Percentiles rank a stretch among this genome's conserved stretches.
Evolutionary conservation across 305 asterid genomes (phyloP).

Genomic region (Fraxinus sp.): DNA sequence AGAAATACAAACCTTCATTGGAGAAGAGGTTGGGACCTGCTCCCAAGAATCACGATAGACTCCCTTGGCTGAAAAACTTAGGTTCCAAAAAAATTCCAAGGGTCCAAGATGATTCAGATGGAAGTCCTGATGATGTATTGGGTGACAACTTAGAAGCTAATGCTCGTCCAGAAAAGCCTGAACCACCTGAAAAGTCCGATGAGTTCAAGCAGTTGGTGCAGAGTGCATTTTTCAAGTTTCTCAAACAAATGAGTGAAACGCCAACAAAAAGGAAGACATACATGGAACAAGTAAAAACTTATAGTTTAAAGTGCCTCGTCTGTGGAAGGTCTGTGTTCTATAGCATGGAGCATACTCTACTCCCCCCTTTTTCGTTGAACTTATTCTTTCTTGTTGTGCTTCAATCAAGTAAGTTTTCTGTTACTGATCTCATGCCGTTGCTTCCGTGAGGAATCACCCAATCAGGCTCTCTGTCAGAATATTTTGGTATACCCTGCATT

Average conservation of each 20-base stretch:
- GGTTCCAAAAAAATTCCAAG: slow-evolving; percentile 24
- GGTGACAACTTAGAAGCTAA: slow-evolving; percentile 31
- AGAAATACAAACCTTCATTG: slow-evolving; percentile 42
- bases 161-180: slow-evolving; percentile 32
- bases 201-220: slow-evolving; percentile 65
- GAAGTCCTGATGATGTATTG: slow-evolving; percentile 32
- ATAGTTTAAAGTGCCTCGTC: slow-evolving; percentile 60
- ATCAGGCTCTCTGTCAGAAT: slow-evolving; percentile 19
- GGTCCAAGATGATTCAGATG: slow-evolving; percentile 32
- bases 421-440: slow-evolving; percentile 27
- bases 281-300: slow-evolving; percentile 41
- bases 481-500: slow-evolving; percentile 23
- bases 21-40: slow-evolving; percentile 52
- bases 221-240: slow-evolving; percentile 54
- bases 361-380: slow-evolving; percentile 32
- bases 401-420: slow-evolving; percentile 25
- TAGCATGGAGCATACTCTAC: slow-evolving; percentile 35
- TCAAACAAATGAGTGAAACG: slow-evolving; percentile 53
- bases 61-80: slow-evolving; percentile 50
- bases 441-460: slow-evolving; percentile 21
- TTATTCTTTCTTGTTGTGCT: slow-evolving; percentile 25
- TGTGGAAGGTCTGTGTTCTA: slow-evolving; percentile 70
- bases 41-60: slow-evolving; percentile 37
- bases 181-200: slow-evolving; percentile 59
- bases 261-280: slow-evolving; percentile 45